A percentile compares a stretch with the other conserved stretches of the same genome.
Conservation (phyloP, 2,329 filamentous ascomycete species). For the Nemania sp. region DNA sequence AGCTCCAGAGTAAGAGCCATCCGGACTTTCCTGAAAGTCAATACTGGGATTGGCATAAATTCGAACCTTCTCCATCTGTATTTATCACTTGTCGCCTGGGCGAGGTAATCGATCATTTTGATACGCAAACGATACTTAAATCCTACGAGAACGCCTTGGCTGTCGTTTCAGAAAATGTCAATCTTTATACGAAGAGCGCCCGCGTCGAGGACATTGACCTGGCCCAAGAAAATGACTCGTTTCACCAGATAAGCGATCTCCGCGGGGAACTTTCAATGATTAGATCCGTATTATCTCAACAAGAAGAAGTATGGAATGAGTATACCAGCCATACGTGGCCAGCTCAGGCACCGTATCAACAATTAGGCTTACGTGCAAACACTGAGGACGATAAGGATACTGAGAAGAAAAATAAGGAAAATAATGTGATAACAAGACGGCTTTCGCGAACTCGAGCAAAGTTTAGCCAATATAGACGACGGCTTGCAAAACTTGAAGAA, state of each 20-base stretch:
- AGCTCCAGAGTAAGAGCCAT: background rate
- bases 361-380: background rate
- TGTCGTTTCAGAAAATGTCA: slow-evolving; percentile 4
- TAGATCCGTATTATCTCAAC: slow-evolving; percentile 5
- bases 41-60: background rate
- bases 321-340: slow-evolving; percentile 35
- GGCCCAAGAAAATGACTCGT: background rate
- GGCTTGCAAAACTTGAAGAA: slow-evolving; percentile 6
- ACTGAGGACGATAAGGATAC: background rate
- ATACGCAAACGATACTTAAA: background rate
- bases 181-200: background rate
- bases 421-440: background rate
- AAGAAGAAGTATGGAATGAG: slow-evolving; percentile 24
- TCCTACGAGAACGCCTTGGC: slow-evolving; percentile 5
- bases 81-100: background rate
- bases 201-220: slow-evolving; percentile 9
- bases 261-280: slow-evolving; percentile 15
- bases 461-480: slow-evolving; percentile 6
- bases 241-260: slow-evolving; percentile 13
- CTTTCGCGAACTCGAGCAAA: background rate
- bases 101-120: background rate
- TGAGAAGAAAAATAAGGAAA: background rate
- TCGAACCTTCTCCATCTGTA: background rate
- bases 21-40: background rate
- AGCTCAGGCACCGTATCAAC: background rate